Percentiles rank a stretch among this genome's conserved stretches.
These are phyloP conservation scores for Triangularia setosa DNA, from an alignment of 2,329 filamentous ascomycete species.

Conservation along the genomic window DNA sequence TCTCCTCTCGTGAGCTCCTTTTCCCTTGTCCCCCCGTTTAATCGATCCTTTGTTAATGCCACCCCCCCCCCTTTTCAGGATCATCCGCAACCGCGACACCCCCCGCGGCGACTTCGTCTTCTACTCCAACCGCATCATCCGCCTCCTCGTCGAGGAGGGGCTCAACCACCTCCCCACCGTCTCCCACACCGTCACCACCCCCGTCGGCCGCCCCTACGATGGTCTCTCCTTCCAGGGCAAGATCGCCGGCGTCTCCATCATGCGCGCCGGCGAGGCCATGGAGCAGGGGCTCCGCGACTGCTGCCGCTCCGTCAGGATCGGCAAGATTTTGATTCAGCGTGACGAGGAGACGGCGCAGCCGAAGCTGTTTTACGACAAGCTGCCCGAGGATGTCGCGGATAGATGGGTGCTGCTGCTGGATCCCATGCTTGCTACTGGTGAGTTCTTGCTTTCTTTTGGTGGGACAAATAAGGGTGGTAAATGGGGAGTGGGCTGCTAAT, in stretches of 20 bases:
- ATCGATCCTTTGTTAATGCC: neutral
- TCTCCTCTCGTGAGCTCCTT: constrained; percentile 78
- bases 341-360: constrained; percentile 93
- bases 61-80: constrained; percentile 53
- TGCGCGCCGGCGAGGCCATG: constrained; percentile 98
- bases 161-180: constrained; percentile 93
- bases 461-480: neutral
- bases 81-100: constrained; percentile 90
- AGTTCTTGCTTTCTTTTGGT: too few species aligned
- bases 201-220: constrained; percentile 80
- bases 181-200: constrained; percentile 83
- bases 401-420: constrained; percentile 92
- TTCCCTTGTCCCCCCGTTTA: constrained; percentile 4
- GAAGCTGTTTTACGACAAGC: constrained; percentile 95
- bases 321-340: constrained; percentile 96
- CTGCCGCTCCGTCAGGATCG: constrained; percentile 95
- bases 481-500: constrained; percentile 10
- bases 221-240: constrained; percentile 96
- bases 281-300: constrained; percentile 95
- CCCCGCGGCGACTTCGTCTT: constrained; percentile 97
- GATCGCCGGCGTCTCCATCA: constrained; percentile 97
- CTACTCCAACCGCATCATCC: constrained; percentile 97
- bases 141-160: constrained; percentile 92
- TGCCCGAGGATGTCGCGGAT: constrained; percentile 87
- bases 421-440: constrained; percentile 98